Percentiles rank a stretch among this genome's conserved stretches.
phyloP scores from a whole-genome alignment of 2,329 filamentous ascomycete species.

The Arachnomyces sp. region DNA sequence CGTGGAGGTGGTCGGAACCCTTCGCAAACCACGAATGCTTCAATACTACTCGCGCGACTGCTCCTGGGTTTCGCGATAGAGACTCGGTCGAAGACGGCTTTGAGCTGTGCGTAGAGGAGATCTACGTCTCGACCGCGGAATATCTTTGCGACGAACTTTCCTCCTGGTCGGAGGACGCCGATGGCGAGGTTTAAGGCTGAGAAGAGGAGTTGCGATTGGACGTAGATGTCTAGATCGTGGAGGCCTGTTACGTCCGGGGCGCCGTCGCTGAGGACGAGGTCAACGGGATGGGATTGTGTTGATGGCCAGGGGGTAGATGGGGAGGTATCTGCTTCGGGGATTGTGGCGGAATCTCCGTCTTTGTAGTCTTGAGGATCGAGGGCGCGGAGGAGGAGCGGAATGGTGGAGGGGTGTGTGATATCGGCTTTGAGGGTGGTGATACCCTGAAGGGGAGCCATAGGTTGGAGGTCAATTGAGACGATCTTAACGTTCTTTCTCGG shows the following conservation, averaged over 20 bases:
- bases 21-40: constrained; percentile 93
- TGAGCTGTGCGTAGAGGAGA: constrained; percentile 85
- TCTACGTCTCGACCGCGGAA: constrained; percentile 95
- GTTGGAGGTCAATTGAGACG: constrained; percentile 90
- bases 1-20: constrained; percentile 67
- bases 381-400: constrained; percentile 77
- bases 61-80: constrained; percentile 89
- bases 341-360: constrained; percentile 31
- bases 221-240: constrained; percentile 96
- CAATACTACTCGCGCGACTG: constrained; percentile 90
- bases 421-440: constrained; percentile 90
- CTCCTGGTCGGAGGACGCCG: constrained; percentile 84
- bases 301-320: constrained; percentile 32
- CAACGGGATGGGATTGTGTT: constrained; percentile 67
- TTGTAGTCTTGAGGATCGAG: constrained; percentile 65
- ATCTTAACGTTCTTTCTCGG: constrained; percentile 75
- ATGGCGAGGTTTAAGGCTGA: constrained; percentile 88
- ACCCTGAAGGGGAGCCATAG: constrained; percentile 86
- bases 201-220: constrained; percentile 91
- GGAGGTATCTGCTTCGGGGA: constrained; percentile 22
- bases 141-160: constrained; percentile 97
- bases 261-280: constrained; percentile 90
- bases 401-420: constrained; percentile 93
- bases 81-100: constrained; percentile 80
- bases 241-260: constrained; percentile 94